Evolutionary conservation across 2,329 filamentous ascomycete genomes (phyloP).

Genomic region (Colletotrichum higginsianum): DNA sequence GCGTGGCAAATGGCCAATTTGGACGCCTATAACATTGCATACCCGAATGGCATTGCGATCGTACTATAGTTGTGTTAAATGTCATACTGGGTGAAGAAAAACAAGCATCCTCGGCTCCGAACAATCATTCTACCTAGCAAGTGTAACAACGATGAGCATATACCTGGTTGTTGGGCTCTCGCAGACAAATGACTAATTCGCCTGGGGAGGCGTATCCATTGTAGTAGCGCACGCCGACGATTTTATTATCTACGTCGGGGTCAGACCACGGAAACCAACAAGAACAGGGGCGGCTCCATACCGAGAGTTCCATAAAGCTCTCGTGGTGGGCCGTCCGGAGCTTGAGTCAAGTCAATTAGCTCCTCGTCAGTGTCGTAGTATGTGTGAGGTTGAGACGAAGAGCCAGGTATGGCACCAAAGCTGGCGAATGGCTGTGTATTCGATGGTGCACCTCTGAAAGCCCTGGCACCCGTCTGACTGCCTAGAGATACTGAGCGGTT

Average conservation of each 20-base stretch:
- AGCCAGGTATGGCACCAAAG: slow-evolving; percentile 11
- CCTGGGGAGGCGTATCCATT: slow-evolving; percentile 72
- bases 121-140: not conserved
- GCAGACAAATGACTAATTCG: slow-evolving; percentile 73
- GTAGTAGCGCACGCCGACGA: slow-evolving; percentile 73
- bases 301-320: slow-evolving; percentile 66
- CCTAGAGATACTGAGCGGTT: not conserved
- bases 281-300: slow-evolving; percentile 44
- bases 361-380: slow-evolving; percentile 53
- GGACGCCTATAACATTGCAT: slow-evolving; percentile 79
- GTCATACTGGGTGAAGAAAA: not conserved
- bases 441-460: slow-evolving; percentile 33
- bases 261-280: slow-evolving; percentile 3
- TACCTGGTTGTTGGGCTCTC: slow-evolving; percentile 77
- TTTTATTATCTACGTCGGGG: slow-evolving; percentile 57
- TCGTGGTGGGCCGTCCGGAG: slow-evolving; percentile 55
- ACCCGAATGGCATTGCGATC: slow-evolving; percentile 85
- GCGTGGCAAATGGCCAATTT: slow-evolving; percentile 85
- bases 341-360: slow-evolving; percentile 60
- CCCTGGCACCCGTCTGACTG: slow-evolving; percentile 41
- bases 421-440: slow-evolving; percentile 12
- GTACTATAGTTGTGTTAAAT: slow-evolving; percentile 58
- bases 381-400: slow-evolving; percentile 42
- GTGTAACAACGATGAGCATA: slow-evolving; percentile 13
- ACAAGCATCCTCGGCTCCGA: not conserved